Base-by-base conservation (phyloP, 371 early-diverging fungal species). In the Vairimorpha apis region DNA sequence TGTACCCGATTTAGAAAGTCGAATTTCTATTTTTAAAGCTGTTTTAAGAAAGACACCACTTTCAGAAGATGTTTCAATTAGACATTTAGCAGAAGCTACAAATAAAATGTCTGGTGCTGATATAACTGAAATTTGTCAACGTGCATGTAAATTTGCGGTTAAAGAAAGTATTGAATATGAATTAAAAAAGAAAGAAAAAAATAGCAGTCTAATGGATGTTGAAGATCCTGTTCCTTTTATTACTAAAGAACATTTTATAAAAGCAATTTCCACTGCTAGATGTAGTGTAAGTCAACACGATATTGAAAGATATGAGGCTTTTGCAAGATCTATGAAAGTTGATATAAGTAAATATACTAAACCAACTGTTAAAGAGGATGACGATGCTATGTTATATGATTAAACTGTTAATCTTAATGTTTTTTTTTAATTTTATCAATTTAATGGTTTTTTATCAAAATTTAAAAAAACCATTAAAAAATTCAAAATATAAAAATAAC, bases 31-130 rank as follows among this genome's bases (percentile, higher is more conserved):
- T 74, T 85, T 99, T 53, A 82, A 88, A 81, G 90, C 98, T 16
- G 89, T 90, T 21, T 87, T 96, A n/a, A 89, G 92, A 82, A 96
- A 95, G 86, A 92, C 96, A 16, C 98, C 98, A 21, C 83, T 99
- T 21, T 82, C 90, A 63, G 67, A 81, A 16, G 88, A 89, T 63
- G 91, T 99, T 47, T 90, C 95, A 78, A 86, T 98, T 53, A 77
- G 59, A 29, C 88, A 87, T 67, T 87, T 97, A 70, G 92, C 97
- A 74, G 89, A 91, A 77, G 85, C 85, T 65, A 92, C 95, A 5
- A 88, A 90, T 69, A 96, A 95, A 30, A 98, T 95, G 88, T 93
- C 93, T 74, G 99, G 97, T 82, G 99, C 99, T 51, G 99, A 99
- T 87, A 85, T 99, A 77, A 91, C 94, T 29, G 98, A 98, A 85